Base-by-base conservation (phyloP, 345 rosid genomes). In the Garcia nutans region DNA sequence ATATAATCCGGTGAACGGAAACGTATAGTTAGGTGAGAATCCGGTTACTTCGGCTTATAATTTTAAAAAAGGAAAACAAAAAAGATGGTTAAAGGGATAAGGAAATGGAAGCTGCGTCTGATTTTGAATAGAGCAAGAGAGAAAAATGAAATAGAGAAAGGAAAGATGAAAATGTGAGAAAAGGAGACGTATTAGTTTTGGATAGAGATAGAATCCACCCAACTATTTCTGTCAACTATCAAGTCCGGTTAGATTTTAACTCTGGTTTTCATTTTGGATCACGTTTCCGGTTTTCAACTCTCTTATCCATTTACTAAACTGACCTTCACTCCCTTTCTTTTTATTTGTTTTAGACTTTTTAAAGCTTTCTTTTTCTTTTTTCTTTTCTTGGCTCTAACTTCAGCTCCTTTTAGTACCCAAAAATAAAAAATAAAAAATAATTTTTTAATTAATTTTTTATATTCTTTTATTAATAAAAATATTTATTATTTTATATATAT, bases 161-260 rank as follows among this genome's bases (percentile, higher is more conserved):
- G 41, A 66, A 28, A 42, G 67, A 26, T 11, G 55, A 76, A 56
- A 64, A 61, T 12, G 71, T 1, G 76, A 26, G 50, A 63, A 62
- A 55, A 24, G 65, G 49, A 54, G 71, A 55, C 65, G 71, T 13
- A 57, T 22, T 10, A 5, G 26, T 11, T 0, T 66, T 76, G 67
- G 74, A 68, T 49, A 44, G 49, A 47, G 61, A 68, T 76, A 24
- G 13, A 65, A 20, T 66, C 41, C 5, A 3, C 22, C 57, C 20
- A 20, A 22, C 55, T 22, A 3, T 17, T 1, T 37, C 41, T 37
- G 5, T 19, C 67, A 3, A 42, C 41, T 0, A n/a, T 59, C 74
- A 58, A 78, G 77, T 77, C 65, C 72, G 19, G 86, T 85, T 79
- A 68, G 26, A 6, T 70, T 59, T 81, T 79, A 85, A 85, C 83